Evolutionary conservation across 176 grass and related monocot species (phyloP), one percentile per base, ranked within the genome.

Genomic region (Musa beccarii): DNA sequence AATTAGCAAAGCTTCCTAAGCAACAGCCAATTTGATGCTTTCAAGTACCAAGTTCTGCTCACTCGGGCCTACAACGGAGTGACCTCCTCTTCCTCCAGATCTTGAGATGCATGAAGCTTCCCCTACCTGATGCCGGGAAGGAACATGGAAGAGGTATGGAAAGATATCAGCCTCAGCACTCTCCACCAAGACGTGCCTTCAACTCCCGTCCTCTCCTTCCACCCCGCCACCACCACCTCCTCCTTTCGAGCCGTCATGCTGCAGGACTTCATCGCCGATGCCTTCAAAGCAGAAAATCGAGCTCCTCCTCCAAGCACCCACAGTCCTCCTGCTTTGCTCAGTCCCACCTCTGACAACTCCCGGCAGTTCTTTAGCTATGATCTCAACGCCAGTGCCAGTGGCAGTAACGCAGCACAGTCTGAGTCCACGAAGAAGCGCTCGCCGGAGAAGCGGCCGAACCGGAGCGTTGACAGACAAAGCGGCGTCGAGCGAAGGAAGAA

Each of bases 81-180:
- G 34, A 4, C 6, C 34, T 43, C 34, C 34, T 43, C 34, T 43
- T 43, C 34, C 3, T 43, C 34, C 29, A 34, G 3, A 1, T 20
- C 64, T 28, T 67, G 21, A 2, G 29, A 34, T 34, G 29, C 29
- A 4, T 34, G 29, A 34, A 3, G 29, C 29, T 34, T 34, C 26
- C 26, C 13, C 74, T 76, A 17, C 55, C 74, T 52, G 8, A 6
- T 1, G n/a, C 3, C 51, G 2, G n/a, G 12, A 68, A 12, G 49
- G 50, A 10, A 29, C 17, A 68, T 78, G 76, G 76, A 78, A 13
- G 76, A 78, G 25, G 23, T 78, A 9, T 78, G 76, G 76, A 78
- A 78, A 14, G 76, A 78, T 15, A 54, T 78, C 21, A 43, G 22
- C 51, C 8, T 14, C 3, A 53, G 51, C 63, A 68, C 76, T 15